Evolutionary conservation across 768 basidiomycete genomes (phyloP), one percentile per base, ranked within the genome.

Genomic region (Agrocybe praecox): DNA sequence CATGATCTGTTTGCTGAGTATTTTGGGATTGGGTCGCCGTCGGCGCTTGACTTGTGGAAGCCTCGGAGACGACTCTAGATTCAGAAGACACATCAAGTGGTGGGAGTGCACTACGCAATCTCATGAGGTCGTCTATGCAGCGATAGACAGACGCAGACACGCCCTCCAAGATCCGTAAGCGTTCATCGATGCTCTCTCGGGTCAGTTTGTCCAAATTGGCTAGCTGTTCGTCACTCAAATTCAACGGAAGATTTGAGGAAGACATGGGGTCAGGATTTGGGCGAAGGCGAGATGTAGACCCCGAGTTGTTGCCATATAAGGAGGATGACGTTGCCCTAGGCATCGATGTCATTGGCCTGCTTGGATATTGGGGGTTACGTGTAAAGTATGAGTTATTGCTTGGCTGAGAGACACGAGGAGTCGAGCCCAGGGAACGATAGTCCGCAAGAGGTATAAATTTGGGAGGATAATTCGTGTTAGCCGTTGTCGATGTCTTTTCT

Each of bases 101-200:
- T 15, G 89, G 88, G 29, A 94, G 72, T n/a, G 83, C 77, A 63
- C 91, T 92, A 61, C 90, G 76, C 68, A 93, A 77, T 62, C 85
- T 76, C 69, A 88, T 81, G 58, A 97, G 77, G 62, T 97, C 92
- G 61, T 90, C 88, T 52, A 92, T 81, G 63, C 92, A 88, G 18
- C 80, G 79, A 66, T 84, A 84, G n/a, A 94, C 76, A 2, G 86
- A 81, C 34, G 77, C 77, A 36, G 93, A 91, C 36, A 96, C 88
- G 17, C 85, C 82, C 71, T 94, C 88, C 34, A 98, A 73, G 36
- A 93, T 80, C 43, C 85, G 79, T 58, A 98, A 71, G 53, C 93
- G 83, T 64, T 94, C 92, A 61, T 95, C 92, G 48, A 97, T 89
- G 6, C 89, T 89, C 61, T 91, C 89, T 52, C 90, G 77, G 23